Percentiles rank a stretch among this genome's conserved stretches.
These are phyloP conservation scores for Pezicula rhizophila DNA, from an alignment of 2,329 filamentous ascomycete genomes.

Conservation along the genomic window DNA sequence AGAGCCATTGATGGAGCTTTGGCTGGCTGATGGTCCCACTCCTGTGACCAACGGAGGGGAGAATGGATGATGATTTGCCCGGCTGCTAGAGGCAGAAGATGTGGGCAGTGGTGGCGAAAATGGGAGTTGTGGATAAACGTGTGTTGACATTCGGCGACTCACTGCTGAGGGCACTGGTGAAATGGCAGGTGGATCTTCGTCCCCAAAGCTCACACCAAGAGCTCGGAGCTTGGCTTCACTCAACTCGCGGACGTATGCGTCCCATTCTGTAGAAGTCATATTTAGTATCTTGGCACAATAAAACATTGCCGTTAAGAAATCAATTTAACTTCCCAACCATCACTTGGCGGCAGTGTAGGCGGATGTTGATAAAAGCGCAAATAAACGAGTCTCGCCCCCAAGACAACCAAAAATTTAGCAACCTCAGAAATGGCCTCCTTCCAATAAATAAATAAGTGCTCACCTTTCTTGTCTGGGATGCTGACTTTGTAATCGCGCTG, in stretches of 20 bases:
- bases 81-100: constrained; percentile 69
- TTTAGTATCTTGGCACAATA: not conserved
- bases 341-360: not conserved
- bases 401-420: not conserved
- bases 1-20: constrained; percentile 59
- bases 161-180: constrained; percentile 60
- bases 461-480: constrained; percentile 46
- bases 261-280: constrained; percentile 46
- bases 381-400: not conserved
- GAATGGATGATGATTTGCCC: constrained; percentile 49
- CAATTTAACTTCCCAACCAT: not conserved
- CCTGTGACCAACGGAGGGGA: constrained; percentile 51
- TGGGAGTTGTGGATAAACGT: constrained; percentile 63
- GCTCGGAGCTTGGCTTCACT: constrained; percentile 90
- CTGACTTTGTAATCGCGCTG: constrained; percentile 52
- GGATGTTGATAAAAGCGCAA: too few relatives aligned
- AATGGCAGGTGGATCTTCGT: constrained; percentile 62
- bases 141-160: constrained; percentile 64
- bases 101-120: constrained; percentile 81
- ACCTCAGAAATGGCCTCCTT: not conserved
- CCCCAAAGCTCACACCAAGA: constrained; percentile 76
- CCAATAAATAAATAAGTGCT: constrained; percentile 6
- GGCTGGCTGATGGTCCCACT: constrained; percentile 49
- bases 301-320: not conserved
- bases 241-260: constrained; percentile 73